These are phyloP conservation scores for Yarrowia keelungensis DNA, from an alignment of 805 yeast species.

Conservation along the genomic window DNA sequence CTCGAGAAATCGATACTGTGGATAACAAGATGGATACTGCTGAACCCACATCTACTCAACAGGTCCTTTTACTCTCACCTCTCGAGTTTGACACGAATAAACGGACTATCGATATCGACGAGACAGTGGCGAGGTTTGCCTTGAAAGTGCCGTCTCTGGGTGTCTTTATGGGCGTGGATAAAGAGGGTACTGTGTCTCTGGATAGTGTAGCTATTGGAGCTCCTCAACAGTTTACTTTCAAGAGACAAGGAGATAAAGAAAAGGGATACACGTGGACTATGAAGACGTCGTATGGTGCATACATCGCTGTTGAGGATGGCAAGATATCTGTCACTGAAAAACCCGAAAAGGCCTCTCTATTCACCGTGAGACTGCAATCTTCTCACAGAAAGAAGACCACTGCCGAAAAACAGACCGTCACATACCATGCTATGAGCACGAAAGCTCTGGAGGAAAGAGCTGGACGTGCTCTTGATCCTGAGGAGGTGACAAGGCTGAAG, in stretches of 20 bases:
- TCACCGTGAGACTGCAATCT: conserved; percentile 46
- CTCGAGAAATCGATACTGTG: conserved; percentile 43
- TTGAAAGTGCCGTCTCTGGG: conserved; percentile 47
- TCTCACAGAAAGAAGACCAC: conserved; percentile 40
- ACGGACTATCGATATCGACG: conserved; percentile 29
- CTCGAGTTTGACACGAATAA: conserved; percentile 42
- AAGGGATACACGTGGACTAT: conserved; percentile 45
- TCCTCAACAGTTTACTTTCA: conserved; percentile 46
- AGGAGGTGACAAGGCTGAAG: conserved; percentile 43
- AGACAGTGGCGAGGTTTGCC: conserved; percentile 42
- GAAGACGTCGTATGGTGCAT: conserved; percentile 39
- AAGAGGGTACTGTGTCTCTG: conserved; percentile 44
- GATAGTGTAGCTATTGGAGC: conserved; percentile 50
- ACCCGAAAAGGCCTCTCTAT: conserved; percentile 40
- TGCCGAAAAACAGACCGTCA: conserved; percentile 28
- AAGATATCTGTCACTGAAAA: conserved; percentile 43
- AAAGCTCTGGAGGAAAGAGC: conserved; percentile 45
- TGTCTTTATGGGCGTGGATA: conserved; percentile 46
- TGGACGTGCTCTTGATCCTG: conserved; percentile 45
- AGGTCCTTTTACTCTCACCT: conserved; percentile 48
- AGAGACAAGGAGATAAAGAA: conserved; percentile 2
- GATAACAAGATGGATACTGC: conserved; percentile 32
- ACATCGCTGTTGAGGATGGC: conserved; percentile 41
- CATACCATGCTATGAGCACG: conserved; percentile 33
- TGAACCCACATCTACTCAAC: conserved; percentile 50